Evolutionary conservation across 306 rosid species (phyloP), one percentile per base, ranked within the genome.

Genomic region (Argentina anserina): DNA sequence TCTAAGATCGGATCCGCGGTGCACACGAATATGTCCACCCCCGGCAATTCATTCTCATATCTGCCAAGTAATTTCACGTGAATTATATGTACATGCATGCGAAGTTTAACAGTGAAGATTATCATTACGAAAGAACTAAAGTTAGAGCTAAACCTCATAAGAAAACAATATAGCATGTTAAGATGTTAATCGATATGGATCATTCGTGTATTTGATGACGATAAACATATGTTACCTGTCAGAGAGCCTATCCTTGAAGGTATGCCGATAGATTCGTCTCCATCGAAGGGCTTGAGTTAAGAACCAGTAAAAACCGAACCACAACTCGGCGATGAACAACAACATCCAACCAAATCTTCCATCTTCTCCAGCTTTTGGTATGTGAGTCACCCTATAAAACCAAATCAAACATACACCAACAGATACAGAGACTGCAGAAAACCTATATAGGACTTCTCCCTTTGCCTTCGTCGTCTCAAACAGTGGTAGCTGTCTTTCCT

Each of bases 221-320:
- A 21, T 12, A 58, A 2, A 58, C 20, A 26, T 31, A n/a, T n/a
- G n/a, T n/a, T n/a, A 31, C 97, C 92, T 87, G 64, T 81, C 78
- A 23, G 87, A 79, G 75, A 91, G 94, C 9, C 74, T 79, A 17
- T 82, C 55, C 28, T 71, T 85, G 79, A 88, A 84, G 63, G 94
- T 74, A 10, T 53, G 41, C 50, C 97, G 76, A 41, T 70, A 79
- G 0, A 84, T 40, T 53, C 5, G 84, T 37, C 78, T 88, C 94
- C 97, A 90, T 2, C 92, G 75, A 8, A 74, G 6, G 26, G 89
- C 81, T 73, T 86, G 90, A 71, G 83, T 79, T 76, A 88, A 75
- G n/a, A 90, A 0, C 94, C 94, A 91, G 58, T 88, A 87, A 55
- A 91, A 71, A 6, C 89, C 79, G 42, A 88, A 91, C 92, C 95